phyloP scores from a whole-genome alignment of 345 rosid genomes.

The Excoecaria agallocha region DNA sequence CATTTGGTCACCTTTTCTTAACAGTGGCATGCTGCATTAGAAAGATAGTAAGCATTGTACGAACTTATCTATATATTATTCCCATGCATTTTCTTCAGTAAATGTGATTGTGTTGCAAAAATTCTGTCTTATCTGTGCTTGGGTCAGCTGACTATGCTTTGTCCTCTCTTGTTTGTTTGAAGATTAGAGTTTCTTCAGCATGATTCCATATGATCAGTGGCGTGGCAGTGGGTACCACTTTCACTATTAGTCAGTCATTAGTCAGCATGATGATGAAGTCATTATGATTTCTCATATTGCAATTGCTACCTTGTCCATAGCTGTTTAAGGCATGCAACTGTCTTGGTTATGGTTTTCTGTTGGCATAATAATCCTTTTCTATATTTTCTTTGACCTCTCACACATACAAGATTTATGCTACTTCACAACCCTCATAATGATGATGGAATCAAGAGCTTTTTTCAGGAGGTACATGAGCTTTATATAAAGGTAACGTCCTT shows the following conservation, averaged over 20 bases:
- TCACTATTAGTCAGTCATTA: background rate
- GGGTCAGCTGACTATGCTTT: background rate
- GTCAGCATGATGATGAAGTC: background rate
- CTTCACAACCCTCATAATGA: conserved; percentile 96
- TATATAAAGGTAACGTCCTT: conserved; percentile 51
- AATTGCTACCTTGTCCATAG: background rate
- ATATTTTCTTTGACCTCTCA: conserved; percentile 47
- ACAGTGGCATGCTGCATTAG: background rate
- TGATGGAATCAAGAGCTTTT: conserved; percentile 96
- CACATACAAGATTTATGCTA: conserved; percentile 89
- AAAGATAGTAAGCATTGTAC: background rate
- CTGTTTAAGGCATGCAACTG: background rate
- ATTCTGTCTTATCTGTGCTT: background rate
- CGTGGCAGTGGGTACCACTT: background rate
- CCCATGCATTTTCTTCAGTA: background rate
- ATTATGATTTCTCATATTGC: background rate
- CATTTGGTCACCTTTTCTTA: background rate
- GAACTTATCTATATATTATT: background rate
- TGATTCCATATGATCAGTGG: background rate
- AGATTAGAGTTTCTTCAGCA: background rate
- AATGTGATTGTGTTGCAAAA: background rate
- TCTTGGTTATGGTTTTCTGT: background rate
- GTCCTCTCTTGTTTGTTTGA: background rate
- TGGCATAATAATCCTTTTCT: background rate
- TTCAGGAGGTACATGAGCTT: conserved; percentile 81